Conservation (phyloP, 331 rosid genomes). For the Dryas integrifolia region DNA sequence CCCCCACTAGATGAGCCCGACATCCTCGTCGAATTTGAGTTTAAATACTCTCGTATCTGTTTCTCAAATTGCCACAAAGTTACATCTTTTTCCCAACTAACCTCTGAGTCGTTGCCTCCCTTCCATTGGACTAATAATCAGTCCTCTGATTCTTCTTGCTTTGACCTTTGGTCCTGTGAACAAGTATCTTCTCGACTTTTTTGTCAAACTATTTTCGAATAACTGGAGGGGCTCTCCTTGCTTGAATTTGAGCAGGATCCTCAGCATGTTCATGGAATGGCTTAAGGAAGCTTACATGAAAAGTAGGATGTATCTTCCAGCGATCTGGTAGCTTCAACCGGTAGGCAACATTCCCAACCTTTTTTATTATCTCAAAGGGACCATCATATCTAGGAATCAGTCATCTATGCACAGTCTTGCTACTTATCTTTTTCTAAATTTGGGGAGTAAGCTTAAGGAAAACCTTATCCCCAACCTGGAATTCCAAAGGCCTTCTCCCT, state of each 20-base stretch:
- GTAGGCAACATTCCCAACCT: background rate
- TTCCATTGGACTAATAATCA: background rate
- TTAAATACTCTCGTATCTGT: fast-evolving
- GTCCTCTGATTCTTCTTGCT: background rate
- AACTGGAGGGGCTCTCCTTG: background rate
- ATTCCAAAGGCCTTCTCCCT: too few species aligned
- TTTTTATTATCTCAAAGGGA: too few species aligned
- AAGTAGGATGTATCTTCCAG: background rate
- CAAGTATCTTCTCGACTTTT: background rate
- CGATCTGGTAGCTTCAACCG: background rate
- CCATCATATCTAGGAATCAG: too few species aligned
- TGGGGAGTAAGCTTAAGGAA: too few species aligned
- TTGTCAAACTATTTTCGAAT: background rate
- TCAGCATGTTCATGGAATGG: too few species aligned
- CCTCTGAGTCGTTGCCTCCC: background rate
- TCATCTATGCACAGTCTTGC: too few species aligned
- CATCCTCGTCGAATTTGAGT: background rate
- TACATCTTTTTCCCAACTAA: too few species aligned
- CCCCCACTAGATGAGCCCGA: background rate
- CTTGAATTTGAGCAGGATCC: too few species aligned
- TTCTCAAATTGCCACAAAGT: background rate
- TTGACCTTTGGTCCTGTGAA: background rate
- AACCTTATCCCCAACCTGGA: too few species aligned
- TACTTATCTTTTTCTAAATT: too few species aligned
- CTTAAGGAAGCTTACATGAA: background rate